A percentile compares a stretch with the other conserved stretches of the same genome.
These are phyloP conservation scores for Podaxis mareebaensis DNA, from an alignment of 768 basidiomycete species.

Conservation along the genomic window DNA sequence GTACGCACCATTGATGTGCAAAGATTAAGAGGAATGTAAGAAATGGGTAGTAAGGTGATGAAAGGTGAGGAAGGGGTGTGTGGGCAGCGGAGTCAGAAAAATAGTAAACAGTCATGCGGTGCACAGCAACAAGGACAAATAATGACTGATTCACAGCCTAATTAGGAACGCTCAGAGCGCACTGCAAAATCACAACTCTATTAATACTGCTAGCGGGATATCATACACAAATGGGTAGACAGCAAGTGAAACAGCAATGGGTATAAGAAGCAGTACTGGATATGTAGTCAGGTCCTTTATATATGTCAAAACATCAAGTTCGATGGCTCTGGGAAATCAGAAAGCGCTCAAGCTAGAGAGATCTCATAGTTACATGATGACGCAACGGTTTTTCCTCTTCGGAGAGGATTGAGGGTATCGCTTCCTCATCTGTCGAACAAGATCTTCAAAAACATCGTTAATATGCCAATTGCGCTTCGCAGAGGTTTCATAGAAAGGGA, in stretches of 20 bases:
- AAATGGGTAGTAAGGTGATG: slow-evolving; percentile 3
- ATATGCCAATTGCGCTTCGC: slow-evolving; percentile 85
- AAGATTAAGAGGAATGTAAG: slow-evolving; percentile 11
- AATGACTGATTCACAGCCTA: slow-evolving; percentile 5
- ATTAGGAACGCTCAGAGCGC: not conserved
- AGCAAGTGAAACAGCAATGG: slow-evolving; percentile 1
- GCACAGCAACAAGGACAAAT: slow-evolving; percentile 25
- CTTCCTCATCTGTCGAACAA: slow-evolving; percentile 71
- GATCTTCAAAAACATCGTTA: slow-evolving; percentile 74
- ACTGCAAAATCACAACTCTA: not conserved
- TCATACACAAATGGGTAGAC: not conserved
- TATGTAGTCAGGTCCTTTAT: slow-evolving; percentile 5
- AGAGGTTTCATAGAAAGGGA: slow-evolving; percentile 88
- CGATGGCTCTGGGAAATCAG: not conserved
- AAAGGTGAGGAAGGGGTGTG: slow-evolving; percentile 13
- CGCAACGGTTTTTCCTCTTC: slow-evolving; percentile 37
- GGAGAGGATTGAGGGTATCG: slow-evolving; percentile 55
- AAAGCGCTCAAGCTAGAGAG: not conserved
- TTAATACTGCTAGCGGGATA: not conserved
- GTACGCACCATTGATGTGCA: slow-evolving; percentile 26
- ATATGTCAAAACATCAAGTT: not conserved
- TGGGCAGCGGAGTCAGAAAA: slow-evolving; percentile 17
- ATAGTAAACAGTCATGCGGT: slow-evolving; percentile 3
- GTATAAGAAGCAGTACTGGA: slow-evolving; percentile 8
- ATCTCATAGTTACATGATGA: slow-evolving; percentile 38